Percentiles rank a stretch among this genome's conserved stretches.
phyloP scores from a whole-genome alignment of 306 rosid genomes.

The Malus domestica region DNA sequence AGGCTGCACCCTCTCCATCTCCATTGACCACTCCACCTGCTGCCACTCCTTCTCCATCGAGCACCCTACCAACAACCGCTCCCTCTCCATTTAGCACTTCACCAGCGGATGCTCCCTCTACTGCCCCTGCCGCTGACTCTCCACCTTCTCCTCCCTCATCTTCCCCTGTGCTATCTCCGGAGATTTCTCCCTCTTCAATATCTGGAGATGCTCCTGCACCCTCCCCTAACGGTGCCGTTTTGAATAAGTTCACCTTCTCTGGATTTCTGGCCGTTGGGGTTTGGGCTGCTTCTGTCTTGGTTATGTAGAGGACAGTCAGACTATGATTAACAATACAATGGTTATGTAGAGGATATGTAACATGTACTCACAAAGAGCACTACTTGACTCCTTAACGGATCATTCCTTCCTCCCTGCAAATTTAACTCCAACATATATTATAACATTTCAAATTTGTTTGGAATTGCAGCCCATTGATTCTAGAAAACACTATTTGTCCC shows the following conservation, averaged over 20 bases:
- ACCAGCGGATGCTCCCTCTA: constrained; percentile 7
- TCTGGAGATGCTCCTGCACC: constrained; percentile 2
- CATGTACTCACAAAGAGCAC: too few relatives aligned
- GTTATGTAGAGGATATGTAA: too few relatives aligned
- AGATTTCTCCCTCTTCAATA: neutral
- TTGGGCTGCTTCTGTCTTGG: constrained; percentile 15
- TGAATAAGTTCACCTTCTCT: neutral
- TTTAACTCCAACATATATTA: too few relatives aligned
- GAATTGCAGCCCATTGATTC: too few relatives aligned
- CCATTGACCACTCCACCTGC: neutral
- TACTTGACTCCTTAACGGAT: too few relatives aligned
- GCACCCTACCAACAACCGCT: too few relatives aligned
- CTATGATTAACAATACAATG: neutral
- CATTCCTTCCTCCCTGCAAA: too few relatives aligned
- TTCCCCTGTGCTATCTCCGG: neutral
- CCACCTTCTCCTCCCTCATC: constrained; percentile 19
- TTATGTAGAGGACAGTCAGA: constrained; percentile 15
- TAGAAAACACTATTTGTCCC: too few relatives aligned
- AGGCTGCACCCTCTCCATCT: neutral
- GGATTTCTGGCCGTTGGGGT: constrained; percentile 30
- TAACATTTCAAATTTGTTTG: too few relatives aligned
- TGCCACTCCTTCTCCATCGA: too few relatives aligned
- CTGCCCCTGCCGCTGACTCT: neutral
- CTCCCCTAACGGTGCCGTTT: constrained; percentile 1
- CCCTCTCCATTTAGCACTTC: neutral